These are phyloP conservation scores for Epichloe scottii DNA, from an alignment of 2,329 filamentous ascomycete species.

Conservation along the genomic window DNA sequence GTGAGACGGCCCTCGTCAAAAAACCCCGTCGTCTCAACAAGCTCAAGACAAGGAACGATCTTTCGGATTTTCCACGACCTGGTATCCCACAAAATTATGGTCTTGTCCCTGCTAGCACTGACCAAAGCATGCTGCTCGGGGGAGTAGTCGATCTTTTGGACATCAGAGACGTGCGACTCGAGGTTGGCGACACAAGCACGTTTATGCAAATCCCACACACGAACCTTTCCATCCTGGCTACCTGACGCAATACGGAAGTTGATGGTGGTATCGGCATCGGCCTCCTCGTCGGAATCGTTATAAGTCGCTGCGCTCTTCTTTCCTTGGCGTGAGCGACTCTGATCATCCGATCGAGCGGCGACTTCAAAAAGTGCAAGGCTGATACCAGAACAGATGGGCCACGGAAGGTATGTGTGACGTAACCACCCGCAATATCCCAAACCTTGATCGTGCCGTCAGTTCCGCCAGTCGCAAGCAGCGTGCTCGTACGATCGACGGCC, in stretches of 20 bases:
- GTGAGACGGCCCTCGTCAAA: constrained; percentile 57
- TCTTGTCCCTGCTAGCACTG: constrained; percentile 84
- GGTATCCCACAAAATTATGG: constrained; percentile 82
- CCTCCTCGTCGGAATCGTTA: constrained; percentile 26
- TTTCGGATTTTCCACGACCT: constrained; percentile 71
- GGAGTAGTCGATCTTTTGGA: constrained; percentile 78
- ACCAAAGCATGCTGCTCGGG: constrained; percentile 61
- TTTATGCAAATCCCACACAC: constrained; percentile 85
- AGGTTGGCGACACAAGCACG: constrained; percentile 63
- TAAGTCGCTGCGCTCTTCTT: constrained; percentile 20
- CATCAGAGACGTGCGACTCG: constrained; percentile 89
- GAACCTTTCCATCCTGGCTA: constrained; percentile 84
- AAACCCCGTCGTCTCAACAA: constrained; percentile 75
- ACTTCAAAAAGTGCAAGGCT: constrained; percentile 85
- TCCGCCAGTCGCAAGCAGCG: constrained; percentile 80
- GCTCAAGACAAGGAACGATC: constrained; percentile 74
- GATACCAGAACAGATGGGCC: constrained; percentile 87
- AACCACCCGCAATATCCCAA: constrained; percentile 87
- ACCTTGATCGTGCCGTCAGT: constrained; percentile 92
- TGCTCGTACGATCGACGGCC: constrained; percentile 75
- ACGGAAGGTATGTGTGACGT: constrained; percentile 88
- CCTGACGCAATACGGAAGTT: constrained; percentile 77
- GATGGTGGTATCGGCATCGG: constrained; percentile 31
- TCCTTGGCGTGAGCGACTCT: constrained; percentile 14
- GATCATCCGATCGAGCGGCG: constrained; percentile 28